Conservation (phyloP, 805 yeast genomes). For the Ogataea nakhonphanomensis region DNA sequence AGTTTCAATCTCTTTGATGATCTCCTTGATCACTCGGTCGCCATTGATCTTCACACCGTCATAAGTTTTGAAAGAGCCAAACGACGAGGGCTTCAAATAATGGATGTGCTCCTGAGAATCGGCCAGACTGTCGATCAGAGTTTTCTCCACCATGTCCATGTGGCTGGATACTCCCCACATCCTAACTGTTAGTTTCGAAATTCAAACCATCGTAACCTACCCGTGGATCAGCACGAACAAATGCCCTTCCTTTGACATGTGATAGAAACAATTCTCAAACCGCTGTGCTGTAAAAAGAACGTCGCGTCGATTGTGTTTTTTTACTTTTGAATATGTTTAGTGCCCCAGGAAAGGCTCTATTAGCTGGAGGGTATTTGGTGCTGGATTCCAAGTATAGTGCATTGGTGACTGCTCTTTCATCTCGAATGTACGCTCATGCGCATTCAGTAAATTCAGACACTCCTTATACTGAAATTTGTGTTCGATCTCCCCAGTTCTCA, state of each 20-base stretch:
- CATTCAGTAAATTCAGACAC: neutral
- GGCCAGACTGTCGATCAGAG: constrained; percentile 37
- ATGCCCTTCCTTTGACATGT: constrained; percentile 38
- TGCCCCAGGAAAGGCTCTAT: constrained; percentile 92
- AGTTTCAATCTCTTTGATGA: constrained; percentile 42
- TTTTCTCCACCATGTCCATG: constrained; percentile 44
- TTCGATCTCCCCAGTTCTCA: constrained; percentile 74
- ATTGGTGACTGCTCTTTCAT: constrained; percentile 81
- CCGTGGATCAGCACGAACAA: constrained; percentile 77
- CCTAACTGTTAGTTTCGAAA: constrained; percentile 9
- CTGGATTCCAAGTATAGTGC: constrained; percentile 72
- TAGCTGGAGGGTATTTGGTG: constrained; percentile 94
- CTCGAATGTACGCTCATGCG: constrained; percentile 77
- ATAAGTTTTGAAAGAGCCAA: constrained; percentile 71
- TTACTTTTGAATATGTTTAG: constrained; percentile 52
- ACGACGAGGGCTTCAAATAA: constrained; percentile 53
- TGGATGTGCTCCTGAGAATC: constrained; percentile 36
- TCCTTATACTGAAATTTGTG: constrained; percentile 33
- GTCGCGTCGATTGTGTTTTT: constrained; percentile 2
- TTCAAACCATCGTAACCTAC: constrained; percentile 31
- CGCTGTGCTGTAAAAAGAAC: constrained; percentile 4
- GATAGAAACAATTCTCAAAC: neutral
- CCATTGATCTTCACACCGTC: constrained; percentile 81
- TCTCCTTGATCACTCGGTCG: constrained; percentile 64
- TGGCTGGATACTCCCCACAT: constrained; percentile 68